phyloP scores from a whole-genome alignment of 202 grass and related monocot genomes.

The Schoenoplectus tabernaemontani region DNA sequence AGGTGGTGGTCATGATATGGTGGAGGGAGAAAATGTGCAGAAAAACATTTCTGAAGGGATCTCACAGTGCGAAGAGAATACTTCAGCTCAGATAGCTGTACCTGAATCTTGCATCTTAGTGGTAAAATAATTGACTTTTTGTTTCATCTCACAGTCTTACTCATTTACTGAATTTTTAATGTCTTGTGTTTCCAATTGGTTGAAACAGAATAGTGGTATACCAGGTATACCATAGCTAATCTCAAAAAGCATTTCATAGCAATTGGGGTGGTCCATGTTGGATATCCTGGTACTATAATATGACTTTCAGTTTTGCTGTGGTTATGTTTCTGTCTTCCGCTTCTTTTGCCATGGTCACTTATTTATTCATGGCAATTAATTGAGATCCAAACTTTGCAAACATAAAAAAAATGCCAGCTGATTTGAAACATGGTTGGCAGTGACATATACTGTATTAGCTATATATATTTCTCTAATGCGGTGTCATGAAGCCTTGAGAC shows the following conservation, averaged over 20 bases:
- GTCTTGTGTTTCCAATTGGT: not conserved
- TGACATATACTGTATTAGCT: not conserved
- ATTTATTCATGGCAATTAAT: not conserved
- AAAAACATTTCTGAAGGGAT: not conserved
- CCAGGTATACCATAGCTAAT: not conserved
- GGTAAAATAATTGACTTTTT: conserved; percentile 5
- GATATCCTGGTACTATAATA: not conserved
- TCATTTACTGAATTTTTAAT: not conserved
- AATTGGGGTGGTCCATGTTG: not conserved
- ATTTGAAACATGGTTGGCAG: not conserved
- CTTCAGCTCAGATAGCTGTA: not conserved
- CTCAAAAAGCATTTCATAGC: not conserved
- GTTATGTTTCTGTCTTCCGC: not conserved
- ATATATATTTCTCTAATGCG: not conserved
- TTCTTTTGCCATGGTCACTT: not conserved
- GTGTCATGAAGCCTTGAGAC: not conserved
- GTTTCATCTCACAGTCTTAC: not conserved
- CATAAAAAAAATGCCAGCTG: not conserved
- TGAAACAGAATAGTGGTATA: not conserved
- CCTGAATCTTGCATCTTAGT: conserved; percentile 17
- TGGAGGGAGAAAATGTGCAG: conserved; percentile 6
- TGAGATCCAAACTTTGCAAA: not conserved
- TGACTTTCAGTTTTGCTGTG: not conserved
- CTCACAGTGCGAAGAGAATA: not conserved
- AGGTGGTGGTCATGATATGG: not conserved